These are phyloP conservation scores for Trematosphaeria pertusa DNA, from an alignment of 2,329 filamentous ascomycete genomes.

Conservation along the genomic window DNA sequence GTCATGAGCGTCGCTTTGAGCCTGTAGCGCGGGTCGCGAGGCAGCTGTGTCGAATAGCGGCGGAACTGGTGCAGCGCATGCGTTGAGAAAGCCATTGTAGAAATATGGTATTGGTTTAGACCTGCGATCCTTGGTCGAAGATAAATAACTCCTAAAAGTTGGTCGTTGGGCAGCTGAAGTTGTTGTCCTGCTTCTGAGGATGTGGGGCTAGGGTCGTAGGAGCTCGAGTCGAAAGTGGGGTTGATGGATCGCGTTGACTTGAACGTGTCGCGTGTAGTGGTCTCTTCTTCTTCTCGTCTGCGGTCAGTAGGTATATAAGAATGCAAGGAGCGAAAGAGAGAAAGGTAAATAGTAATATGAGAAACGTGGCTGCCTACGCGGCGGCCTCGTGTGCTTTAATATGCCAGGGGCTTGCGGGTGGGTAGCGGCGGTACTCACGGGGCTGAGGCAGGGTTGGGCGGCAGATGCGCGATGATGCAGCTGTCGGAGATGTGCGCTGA, in stretches of 20 bases:
- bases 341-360: neutral
- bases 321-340: neutral
- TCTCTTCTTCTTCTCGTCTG: too few relatives aligned
- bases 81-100: slow-evolving; percentile 39
- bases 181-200: slow-evolving; percentile 1
- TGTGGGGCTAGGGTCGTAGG: slow-evolving; percentile 7
- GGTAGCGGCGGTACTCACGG: slow-evolving; percentile 7
- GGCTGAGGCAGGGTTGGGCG: slow-evolving; percentile 6
- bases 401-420: slow-evolving; percentile 1
- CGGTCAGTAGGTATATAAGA: too few relatives aligned
- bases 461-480: slow-evolving; percentile 18
- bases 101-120: neutral
- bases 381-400: slow-evolving; percentile 12
- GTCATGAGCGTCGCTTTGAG: slow-evolving; percentile 47
- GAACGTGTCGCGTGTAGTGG: too few relatives aligned
- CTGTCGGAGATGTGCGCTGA: slow-evolving; percentile 9
- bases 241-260: neutral
- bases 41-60: slow-evolving; percentile 44
- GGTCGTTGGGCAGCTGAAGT: neutral
- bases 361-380: slow-evolving; percentile 11
- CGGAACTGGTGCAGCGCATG: slow-evolving; percentile 41
- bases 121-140: slow-evolving; percentile 2
- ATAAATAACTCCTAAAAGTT: neutral
- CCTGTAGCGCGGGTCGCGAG: slow-evolving; percentile 44
- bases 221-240: too few relatives aligned